Evolutionary conservation across 2,329 filamentous ascomycete species (phyloP), one percentile per base, ranked within the genome.

Genomic region (Fusarium staphyleae): DNA sequence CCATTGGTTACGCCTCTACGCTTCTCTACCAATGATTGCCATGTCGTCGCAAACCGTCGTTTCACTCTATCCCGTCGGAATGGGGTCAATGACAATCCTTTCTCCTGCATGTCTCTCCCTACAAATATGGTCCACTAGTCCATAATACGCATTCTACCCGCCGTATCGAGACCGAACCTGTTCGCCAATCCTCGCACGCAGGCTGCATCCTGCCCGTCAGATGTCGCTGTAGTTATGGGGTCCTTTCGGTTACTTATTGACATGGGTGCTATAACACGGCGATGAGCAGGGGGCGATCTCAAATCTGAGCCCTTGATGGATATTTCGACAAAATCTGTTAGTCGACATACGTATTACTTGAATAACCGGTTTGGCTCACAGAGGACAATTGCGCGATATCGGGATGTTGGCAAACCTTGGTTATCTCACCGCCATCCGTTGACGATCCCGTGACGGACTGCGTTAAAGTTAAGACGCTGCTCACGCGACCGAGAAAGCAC

Each of bases 11-110:
- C 44, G 28, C 35, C 29, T 43, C 37, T 42, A 37, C 12, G 36
- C 52, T 28, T 67, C 66, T 66, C 65, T 66, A 32, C 65, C 65
- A 67, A 67, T 67, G 46, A 59, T 35, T 26, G 14, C 30, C 19
- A 24, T 44, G 55, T 15, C 46, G 34, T 47, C 28, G 29, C 48
- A 60, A 37, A 34, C 35, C 44, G 14, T 60, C 28, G 64, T 66
- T 65, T 66, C 60, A 66, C 56, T 59, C 60, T 54, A 55, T 37
- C 33, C 49, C 52, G 47, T 63, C 52, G 50, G 44, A 44, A 56
- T 48, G 57, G 57, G 37, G 39, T 42, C 59, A 39, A 51, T 39
- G 11, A 29, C 44, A 48, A 42, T 40, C 59, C 46, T 36, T 55
- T 53, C 46, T 57, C 42, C 62, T 67, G 60, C 58, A 63, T 57